phyloP scores from a whole-genome alignment of 78 protist genomes.

The Protostelium mycophagum region DNA sequence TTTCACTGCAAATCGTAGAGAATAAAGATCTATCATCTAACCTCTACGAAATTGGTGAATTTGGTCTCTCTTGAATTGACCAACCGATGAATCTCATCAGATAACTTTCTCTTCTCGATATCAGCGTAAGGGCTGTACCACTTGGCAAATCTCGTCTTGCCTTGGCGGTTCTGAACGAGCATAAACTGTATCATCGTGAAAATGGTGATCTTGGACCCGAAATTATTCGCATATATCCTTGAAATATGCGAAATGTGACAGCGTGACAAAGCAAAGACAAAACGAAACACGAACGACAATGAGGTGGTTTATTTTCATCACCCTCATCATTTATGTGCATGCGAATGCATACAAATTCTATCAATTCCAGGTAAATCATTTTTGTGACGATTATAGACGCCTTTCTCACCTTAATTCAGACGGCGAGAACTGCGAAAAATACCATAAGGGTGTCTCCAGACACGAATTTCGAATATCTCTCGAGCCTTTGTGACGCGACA shows the following conservation, averaged over 20 bases:
- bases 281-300: not conserved
- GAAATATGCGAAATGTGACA: too few relatives aligned
- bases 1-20: not conserved
- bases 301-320: not conserved
- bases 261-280: too few relatives aligned
- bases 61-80: slow-evolving; percentile 83
- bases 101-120: slow-evolving; percentile 86
- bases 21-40: too few relatives aligned
- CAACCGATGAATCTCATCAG: slow-evolving; percentile 85
- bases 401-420: not conserved
- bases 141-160: slow-evolving; percentile 96
- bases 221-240: too few relatives aligned
- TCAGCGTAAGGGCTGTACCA: slow-evolving; percentile 90
- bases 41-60: slow-evolving; percentile 97
- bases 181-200: slow-evolving; percentile 97
- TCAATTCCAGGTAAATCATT: not conserved
- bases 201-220: too few relatives aligned
- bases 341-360: not conserved
- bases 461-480: not conserved
- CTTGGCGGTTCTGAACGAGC: slow-evolving; percentile 95
- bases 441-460: not conserved
- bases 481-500: not conserved
- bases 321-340: not conserved
- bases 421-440: not conserved
- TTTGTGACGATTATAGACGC: not conserved